These are phyloP conservation scores for Phytophthora cajani DNA, from an alignment of 352 stramenopile species.

Conservation along the genomic window DNA sequence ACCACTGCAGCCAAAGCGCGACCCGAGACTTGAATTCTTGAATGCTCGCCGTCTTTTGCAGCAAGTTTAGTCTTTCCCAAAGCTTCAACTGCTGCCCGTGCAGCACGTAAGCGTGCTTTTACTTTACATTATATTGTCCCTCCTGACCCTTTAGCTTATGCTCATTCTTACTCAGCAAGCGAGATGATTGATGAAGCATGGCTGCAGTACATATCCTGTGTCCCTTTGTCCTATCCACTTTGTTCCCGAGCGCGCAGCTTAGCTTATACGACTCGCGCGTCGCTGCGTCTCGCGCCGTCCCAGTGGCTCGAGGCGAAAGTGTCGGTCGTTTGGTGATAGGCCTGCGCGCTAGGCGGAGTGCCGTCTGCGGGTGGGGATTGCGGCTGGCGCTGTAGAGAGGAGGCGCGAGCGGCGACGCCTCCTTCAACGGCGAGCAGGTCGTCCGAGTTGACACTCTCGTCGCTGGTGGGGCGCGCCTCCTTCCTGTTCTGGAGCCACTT, in stretches of 20 bases:
- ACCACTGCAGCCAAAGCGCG: not conserved
- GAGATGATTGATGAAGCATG: not conserved
- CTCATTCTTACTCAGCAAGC: not conserved
- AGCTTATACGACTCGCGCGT: slow-evolving; percentile 16
- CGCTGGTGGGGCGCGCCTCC: not conserved
- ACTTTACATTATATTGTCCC: too few relatives aligned
- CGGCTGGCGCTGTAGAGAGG: slow-evolving; percentile 13
- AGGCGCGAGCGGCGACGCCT: slow-evolving; percentile 6
- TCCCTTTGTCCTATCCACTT: slow-evolving; percentile 14
- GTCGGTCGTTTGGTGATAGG: slow-evolving; percentile 23
- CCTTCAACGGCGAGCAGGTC: slow-evolving; percentile 27
- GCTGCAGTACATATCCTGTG: not conserved
- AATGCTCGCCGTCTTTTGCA: not conserved
- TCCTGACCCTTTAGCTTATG: not conserved
- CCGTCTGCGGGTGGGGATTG: slow-evolving; percentile 21
- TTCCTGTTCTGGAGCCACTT: slow-evolving; percentile 32
- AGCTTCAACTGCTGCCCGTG: not conserved
- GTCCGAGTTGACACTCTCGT: slow-evolving; percentile 7
- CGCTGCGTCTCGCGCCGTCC: not conserved
- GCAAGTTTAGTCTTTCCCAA: not conserved
- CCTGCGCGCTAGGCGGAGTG: slow-evolving; percentile 26
- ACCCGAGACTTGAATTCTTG: not conserved
- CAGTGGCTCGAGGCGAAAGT: slow-evolving; percentile 9
- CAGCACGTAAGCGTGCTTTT: not conserved
- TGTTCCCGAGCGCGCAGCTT: not conserved